Base-by-base conservation (phyloP, 805 yeast species). In the Candida ipomoeae region DNA sequence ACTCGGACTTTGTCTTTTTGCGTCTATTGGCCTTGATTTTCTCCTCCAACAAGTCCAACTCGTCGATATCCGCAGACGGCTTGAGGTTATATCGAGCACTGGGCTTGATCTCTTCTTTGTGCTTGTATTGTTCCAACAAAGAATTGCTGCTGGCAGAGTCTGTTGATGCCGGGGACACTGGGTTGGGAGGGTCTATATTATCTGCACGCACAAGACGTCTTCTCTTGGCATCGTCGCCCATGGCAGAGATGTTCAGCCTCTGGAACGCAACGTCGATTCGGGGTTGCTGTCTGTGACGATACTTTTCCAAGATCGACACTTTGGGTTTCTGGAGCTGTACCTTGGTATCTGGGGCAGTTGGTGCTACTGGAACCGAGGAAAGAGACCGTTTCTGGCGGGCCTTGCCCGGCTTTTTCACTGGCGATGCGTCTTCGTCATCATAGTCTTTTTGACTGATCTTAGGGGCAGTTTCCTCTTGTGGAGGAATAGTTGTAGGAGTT, bases 301-400 rank as follows among this genome's bases (percentile, higher is more conserved):
- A 74, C 53, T 72, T 74, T 49, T 74, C 77, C 51, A 74, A 62
- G 47, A 74, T 73, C 2, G 78, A 73, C 46, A 68, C 58, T 45
- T 70, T 73, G 13, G 78, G 73, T 51, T 63, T 72, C 38, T 59
- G 58, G 17, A 71, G 59, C 41, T 71, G 70, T 11, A 74, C 77
- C 55, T 74, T 74, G 38, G 78, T 71, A 41, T 56, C 60, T 2
- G 55, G 60, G 13, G 60, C 55, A 6, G 52, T 49, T 2, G 49
- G 40, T 4, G 38, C 49, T 3, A 52, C 29, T 20, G 48, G 41
- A n/a, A 41, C 46, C 6, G 54, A 46, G 4, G 59, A 43, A 15
- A 48, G 40, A 3, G 50, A 15, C 31, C 59, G 45, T 37, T 56
- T 57, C 29, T 57, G 59, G 39, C 72, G 61, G 1, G 71, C 71